Base-by-base conservation (phyloP, 1,284 basidiomycete genomes). In the Ceratobasidium theobromae region DNA sequence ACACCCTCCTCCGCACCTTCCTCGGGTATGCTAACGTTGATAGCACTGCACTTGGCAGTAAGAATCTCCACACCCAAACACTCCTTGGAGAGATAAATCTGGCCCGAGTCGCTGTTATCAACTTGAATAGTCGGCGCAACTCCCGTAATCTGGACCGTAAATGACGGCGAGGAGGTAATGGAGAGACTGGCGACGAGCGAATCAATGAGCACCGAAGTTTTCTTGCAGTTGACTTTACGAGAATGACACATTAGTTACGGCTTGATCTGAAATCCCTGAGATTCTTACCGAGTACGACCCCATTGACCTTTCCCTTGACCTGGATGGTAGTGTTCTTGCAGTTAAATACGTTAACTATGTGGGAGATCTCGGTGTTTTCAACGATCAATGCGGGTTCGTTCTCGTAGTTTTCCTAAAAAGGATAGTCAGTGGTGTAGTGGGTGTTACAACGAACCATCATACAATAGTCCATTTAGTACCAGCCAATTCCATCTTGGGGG, bases 381-480 rank as follows among this genome's bases (percentile, higher is more conserved):
- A 99, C 84, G 11, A 86, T 81, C 67, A 99, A 80, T 14, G 78
- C 76, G 4, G 80, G 77, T 72, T 95, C 90, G 73, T 91, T 89
- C 76, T 98, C 96, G 78, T 95, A 89, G 75, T 94, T 88, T 80
- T 99, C 97, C 94, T 97, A 70, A 41, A 60, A 45, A 2, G 28
- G 43, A 21, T 28, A 43, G 38, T 9, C 16, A n/a, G 38, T 64
- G 1, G 51, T n/a, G n/a, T 11, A 18, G 30, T 35, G 12, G 49
- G 8, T 12, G 33, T 11, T 65, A 21, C 14, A 53, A 21, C 2
- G n/a, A 35, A 55, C 14, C 81, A 14, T 43, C 91, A 72, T 72
- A 95, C 94, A 69, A 99, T 85, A 25, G 86, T 75, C 97, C 97
- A 99, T 77, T 95, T 97, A 75, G 85, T 96, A 12, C 95, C 95